Conservation (phyloP, 495 filamentous ascomycete species). For the Penicillium manginii region DNA sequence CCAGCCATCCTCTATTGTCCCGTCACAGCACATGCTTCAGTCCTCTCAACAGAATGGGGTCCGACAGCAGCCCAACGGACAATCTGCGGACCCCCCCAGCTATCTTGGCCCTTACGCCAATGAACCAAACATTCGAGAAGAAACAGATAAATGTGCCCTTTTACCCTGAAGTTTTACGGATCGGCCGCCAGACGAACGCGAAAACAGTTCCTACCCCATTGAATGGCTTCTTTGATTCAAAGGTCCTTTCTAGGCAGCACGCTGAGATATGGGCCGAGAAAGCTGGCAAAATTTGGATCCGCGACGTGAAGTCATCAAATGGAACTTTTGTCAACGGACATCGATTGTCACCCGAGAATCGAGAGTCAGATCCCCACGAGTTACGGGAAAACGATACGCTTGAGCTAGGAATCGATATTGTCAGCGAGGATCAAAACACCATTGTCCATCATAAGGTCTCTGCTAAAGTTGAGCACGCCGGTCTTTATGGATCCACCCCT, state of each 20-base stretch:
- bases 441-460: slow-evolving; percentile 98
- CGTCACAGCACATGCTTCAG: slow-evolving; percentile 70
- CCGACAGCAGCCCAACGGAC: slow-evolving; percentile 58
- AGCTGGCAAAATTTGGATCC: slow-evolving; percentile 89
- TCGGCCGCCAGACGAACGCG: slow-evolving; percentile 94
- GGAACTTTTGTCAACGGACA: slow-evolving; percentile 97
- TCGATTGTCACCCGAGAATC: slow-evolving; percentile 86
- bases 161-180: slow-evolving; percentile 83
- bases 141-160: slow-evolving; percentile 94
- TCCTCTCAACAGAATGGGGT: slow-evolving; percentile 66
- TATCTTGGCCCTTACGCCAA: slow-evolving; percentile 77
- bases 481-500: slow-evolving; percentile 65
- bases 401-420: slow-evolving; percentile 96
- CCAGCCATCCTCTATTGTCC: slow-evolving; percentile 71
- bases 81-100: slow-evolving; percentile 63
- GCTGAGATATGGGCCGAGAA: slow-evolving; percentile 95
- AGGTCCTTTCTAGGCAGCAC: slow-evolving; percentile 94
- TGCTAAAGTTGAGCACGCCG: slow-evolving; percentile 93
- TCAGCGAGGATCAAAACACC: slow-evolving; percentile 96
- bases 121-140: slow-evolving; percentile 94
- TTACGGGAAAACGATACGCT: slow-evolving; percentile 84
- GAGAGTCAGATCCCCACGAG: slow-evolving; percentile 93
- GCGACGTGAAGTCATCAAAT: slow-evolving; percentile 97
- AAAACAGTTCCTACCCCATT: slow-evolving; percentile 87
- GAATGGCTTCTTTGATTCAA: slow-evolving; percentile 97